phyloP scores from a whole-genome alignment of 73 alveolate genomes.

The Paramecium sonneborni region DNA sequence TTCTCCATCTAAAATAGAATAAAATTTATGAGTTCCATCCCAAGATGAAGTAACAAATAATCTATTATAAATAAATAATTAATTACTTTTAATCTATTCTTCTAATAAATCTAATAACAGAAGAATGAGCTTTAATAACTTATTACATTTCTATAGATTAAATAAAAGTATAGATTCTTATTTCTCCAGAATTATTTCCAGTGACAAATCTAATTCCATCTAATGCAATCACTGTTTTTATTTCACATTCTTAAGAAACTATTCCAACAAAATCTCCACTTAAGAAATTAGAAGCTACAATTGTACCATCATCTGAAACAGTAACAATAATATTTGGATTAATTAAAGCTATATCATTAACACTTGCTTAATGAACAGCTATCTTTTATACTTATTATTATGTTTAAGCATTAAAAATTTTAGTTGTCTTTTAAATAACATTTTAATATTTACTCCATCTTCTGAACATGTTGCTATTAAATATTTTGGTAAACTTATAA shows the following conservation, averaged over 20 bases:
- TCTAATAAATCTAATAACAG: neutral
- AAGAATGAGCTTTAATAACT: neutral
- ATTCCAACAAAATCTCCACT: neutral
- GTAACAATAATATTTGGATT: neutral
- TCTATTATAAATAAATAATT: neutral
- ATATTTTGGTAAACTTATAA: neutral
- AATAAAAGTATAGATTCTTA: neutral
- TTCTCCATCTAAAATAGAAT: neutral
- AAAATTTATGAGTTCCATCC: slow-evolving; percentile 22
- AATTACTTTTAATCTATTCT: slow-evolving; percentile 3
- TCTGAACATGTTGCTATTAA: slow-evolving; percentile 43
- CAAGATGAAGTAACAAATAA: slow-evolving; percentile 26
- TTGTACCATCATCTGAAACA: slow-evolving; percentile 42
- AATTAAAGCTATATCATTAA: slow-evolving; percentile 42
- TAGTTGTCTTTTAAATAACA: neutral
- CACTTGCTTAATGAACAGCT: slow-evolving; percentile 7
- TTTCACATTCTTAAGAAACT: neutral
- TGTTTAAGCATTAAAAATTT: neutral
- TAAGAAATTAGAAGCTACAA: neutral
- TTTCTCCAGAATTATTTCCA: slow-evolving; percentile 32
- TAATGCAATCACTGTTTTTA: slow-evolving; percentile 4
- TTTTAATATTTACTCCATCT: neutral
- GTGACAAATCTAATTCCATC: slow-evolving; percentile 37
- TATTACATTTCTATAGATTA: neutral
- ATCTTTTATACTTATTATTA: neutral